phyloP scores from a whole-genome alignment of 2,329 filamentous ascomycete genomes.

The Alternaria solani region DNA sequence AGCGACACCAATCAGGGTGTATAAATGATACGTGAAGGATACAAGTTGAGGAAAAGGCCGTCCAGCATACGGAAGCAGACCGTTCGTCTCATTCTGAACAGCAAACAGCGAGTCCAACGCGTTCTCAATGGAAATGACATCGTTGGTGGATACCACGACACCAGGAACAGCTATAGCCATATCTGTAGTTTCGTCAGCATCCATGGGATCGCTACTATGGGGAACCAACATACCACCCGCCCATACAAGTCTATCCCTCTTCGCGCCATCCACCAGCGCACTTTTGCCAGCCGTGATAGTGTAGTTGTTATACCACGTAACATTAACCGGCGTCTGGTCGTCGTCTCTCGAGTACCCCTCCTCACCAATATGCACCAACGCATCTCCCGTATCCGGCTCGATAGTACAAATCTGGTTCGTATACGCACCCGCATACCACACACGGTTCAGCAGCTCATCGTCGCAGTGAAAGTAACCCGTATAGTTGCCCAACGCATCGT shows the following conservation, averaged over 20 bases:
- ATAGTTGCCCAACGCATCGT: slow-evolving; percentile 48
- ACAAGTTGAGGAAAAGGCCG: slow-evolving; percentile 51
- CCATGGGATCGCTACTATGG: background rate
- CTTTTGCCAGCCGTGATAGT: slow-evolving; percentile 53
- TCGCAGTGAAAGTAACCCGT: slow-evolving; percentile 55
- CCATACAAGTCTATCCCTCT: slow-evolving; percentile 68
- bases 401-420: slow-evolving; percentile 53
- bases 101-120: slow-evolving; percentile 60
- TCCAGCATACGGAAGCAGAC: slow-evolving; percentile 61
- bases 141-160: slow-evolving; percentile 63
- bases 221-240: slow-evolving; percentile 53
- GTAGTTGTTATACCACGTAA: slow-evolving; percentile 53
- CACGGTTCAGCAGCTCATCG: slow-evolving; percentile 54
- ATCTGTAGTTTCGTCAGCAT: slow-evolving; percentile 48
- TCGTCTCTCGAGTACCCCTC: slow-evolving; percentile 31
- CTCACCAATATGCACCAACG: slow-evolving; percentile 44
- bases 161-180: slow-evolving; percentile 65
- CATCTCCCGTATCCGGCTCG: slow-evolving; percentile 47
- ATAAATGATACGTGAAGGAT: slow-evolving; percentile 65
- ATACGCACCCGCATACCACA: slow-evolving; percentile 56
- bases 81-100: slow-evolving; percentile 53
- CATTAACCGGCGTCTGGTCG: slow-evolving; percentile 41
- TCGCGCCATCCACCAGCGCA: slow-evolving; percentile 62
- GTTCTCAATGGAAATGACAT: slow-evolving; percentile 60
- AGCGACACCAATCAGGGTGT: slow-evolving; percentile 56